A percentile compares a stretch with the other conserved stretches of the same genome.
Conservation (phyloP, 306 rosid genomes). For the Rosa chinensis region DNA sequence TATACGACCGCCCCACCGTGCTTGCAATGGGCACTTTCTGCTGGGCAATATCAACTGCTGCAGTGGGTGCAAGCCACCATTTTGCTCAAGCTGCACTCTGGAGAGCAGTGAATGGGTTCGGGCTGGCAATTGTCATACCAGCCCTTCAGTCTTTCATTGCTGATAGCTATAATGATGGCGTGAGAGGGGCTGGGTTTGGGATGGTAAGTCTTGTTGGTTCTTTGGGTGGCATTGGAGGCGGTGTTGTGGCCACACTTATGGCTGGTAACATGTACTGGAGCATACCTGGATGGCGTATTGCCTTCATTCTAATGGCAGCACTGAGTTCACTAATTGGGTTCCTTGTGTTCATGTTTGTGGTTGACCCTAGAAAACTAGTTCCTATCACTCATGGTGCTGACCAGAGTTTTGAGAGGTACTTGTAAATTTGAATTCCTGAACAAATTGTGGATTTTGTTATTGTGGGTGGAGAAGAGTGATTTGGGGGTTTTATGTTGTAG, state of each 20-base stretch:
- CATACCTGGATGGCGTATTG: slow-evolving; percentile 82
- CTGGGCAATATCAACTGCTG: slow-evolving; percentile 98
- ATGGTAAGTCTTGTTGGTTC: slow-evolving; percentile 68
- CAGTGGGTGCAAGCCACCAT: slow-evolving; percentile 62
- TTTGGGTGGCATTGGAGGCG: slow-evolving; percentile 93
- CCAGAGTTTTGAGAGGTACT: slow-evolving; percentile 54
- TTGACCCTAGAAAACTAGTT: slow-evolving; percentile 61
- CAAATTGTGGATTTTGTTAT: background rate
- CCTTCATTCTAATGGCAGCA: slow-evolving; percentile 75
- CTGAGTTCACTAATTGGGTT: slow-evolving; percentile 77
- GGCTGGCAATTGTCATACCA: slow-evolving; percentile 95
- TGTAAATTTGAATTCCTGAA: background rate
- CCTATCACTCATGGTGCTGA: slow-evolving; percentile 21
- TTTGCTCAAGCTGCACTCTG: slow-evolving; percentile 81
- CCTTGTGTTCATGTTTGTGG: slow-evolving; percentile 70
- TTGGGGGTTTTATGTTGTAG: slow-evolving; percentile 36
- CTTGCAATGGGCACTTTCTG: slow-evolving; percentile 88
- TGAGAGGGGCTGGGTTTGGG: slow-evolving; percentile 88
- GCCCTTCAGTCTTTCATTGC: slow-evolving; percentile 97
- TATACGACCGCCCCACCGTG: slow-evolving; percentile 72
- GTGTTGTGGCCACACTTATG: slow-evolving; percentile 92
- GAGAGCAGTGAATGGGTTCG: slow-evolving; percentile 92
- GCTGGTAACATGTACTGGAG: slow-evolving; percentile 80
- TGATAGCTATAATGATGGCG: slow-evolving; percentile 78
- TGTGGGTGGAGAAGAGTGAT: background rate